phyloP scores from a whole-genome alignment of 306 rosid species.

The Clitoria ternatea region DNA sequence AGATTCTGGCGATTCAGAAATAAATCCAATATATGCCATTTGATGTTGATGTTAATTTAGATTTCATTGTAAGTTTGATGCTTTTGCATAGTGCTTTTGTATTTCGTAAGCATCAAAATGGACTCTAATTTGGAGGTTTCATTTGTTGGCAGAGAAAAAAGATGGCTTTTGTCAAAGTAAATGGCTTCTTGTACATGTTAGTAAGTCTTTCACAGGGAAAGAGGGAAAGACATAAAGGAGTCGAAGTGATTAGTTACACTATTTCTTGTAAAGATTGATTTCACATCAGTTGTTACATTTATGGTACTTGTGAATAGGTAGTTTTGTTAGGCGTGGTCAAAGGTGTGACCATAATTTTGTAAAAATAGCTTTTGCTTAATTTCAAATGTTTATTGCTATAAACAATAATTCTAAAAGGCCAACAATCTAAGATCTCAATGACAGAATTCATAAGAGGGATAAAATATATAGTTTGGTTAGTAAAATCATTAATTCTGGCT shows the following conservation, averaged over 20 bases:
- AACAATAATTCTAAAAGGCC: slow-evolving; percentile 3
- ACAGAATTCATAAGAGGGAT: slow-evolving; percentile 5
- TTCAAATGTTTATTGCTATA: neutral
- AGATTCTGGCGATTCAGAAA: slow-evolving; percentile 67
- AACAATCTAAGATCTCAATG: neutral
- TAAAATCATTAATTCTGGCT: neutral
- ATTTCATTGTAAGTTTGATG: slow-evolving; percentile 12
- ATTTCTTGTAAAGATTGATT: slow-evolving; percentile 18
- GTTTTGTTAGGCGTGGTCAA: slow-evolving; percentile 1
- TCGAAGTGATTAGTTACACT: slow-evolving; percentile 14
- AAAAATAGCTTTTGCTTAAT: neutral
- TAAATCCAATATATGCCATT: slow-evolving; percentile 65
- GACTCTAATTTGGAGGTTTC: slow-evolving; percentile 17
- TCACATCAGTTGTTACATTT: neutral
- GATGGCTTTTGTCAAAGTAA: slow-evolving; percentile 21
- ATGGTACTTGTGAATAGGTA: neutral
- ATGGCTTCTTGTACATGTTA: slow-evolving; percentile 21
- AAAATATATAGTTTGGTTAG: too few relatives aligned
- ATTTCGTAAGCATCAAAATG: slow-evolving; percentile 5
- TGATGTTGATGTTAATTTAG: slow-evolving; percentile 29
- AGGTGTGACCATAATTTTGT: neutral
- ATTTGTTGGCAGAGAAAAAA: neutral
- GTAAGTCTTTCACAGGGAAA: slow-evolving; percentile 8
- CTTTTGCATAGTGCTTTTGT: slow-evolving; percentile 4
- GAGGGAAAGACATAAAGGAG: slow-evolving; percentile 12